These are phyloP conservation scores for Lathyrus aphaca DNA, from an alignment of 306 rosid species.

Conservation along the genomic window DNA sequence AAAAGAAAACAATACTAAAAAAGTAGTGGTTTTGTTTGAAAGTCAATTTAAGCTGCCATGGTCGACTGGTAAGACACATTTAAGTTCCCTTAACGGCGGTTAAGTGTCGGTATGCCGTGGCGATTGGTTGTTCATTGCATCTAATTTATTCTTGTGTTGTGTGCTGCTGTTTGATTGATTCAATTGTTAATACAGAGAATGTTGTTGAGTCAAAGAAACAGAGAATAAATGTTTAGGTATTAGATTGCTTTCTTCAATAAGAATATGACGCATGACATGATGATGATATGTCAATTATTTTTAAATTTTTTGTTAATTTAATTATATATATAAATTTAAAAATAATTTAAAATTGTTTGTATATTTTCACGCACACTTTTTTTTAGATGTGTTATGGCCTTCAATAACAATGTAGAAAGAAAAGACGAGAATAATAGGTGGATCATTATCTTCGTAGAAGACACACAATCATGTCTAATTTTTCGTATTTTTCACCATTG, in stretches of 20 bases:
- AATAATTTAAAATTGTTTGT: too few relatives aligned
- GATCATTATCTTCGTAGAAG: too few relatives aligned
- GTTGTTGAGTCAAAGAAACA: not conserved
- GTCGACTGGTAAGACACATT: not conserved
- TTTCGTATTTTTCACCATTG: too few relatives aligned
- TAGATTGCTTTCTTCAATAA: not conserved
- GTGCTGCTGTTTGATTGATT: not conserved
- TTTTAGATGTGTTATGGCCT: too few relatives aligned
- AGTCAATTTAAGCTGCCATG: constrained; percentile 26
- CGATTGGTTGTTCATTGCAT: not conserved
- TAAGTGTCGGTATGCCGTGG: not conserved
- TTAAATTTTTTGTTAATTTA: not conserved
- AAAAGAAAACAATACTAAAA: not conserved
- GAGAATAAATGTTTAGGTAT: not conserved
- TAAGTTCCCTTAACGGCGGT: constrained; percentile 23
- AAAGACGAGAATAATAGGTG: too few relatives aligned
- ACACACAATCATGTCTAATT: too few relatives aligned
- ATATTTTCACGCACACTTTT: too few relatives aligned
- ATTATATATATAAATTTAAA: too few relatives aligned
- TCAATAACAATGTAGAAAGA: too few relatives aligned
- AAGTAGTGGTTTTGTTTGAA: constrained; percentile 2
- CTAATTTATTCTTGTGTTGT: not conserved
- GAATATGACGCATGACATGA: not conserved
- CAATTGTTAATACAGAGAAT: not conserved
- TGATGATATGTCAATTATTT: not conserved